These are phyloP conservation scores for Enterocytospora artemiae DNA, from an alignment of 371 early-diverging fungal genomes.

Conservation along the genomic window DNA sequence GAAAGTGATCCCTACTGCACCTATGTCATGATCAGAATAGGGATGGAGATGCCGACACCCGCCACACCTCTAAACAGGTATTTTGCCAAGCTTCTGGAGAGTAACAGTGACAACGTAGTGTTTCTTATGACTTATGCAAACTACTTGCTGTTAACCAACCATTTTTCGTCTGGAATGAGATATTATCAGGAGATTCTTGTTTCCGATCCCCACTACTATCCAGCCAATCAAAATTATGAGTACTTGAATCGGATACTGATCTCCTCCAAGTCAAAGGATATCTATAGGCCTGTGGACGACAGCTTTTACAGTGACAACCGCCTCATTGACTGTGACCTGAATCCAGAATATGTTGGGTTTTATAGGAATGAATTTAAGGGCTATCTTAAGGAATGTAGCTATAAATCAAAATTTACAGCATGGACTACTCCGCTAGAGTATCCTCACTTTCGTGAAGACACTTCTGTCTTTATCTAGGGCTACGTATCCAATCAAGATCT, in stretches of 20 bases:
- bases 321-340: too few relatives aligned
- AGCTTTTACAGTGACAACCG: too few relatives aligned
- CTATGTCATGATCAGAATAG: constrained; percentile 2
- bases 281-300: too few relatives aligned
- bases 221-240: neutral
- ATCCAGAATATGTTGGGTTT: too few relatives aligned
- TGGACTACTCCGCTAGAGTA: too few relatives aligned
- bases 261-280: neutral
- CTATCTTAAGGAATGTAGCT: too few relatives aligned
- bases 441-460: too few relatives aligned
- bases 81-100: neutral
- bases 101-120: neutral
- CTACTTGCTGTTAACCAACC: neutral
- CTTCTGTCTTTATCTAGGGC: too few relatives aligned
- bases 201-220: neutral
- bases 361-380: too few relatives aligned
- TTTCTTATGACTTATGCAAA: constrained; percentile 9
- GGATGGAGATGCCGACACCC: neutral
- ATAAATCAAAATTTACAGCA: too few relatives aligned
- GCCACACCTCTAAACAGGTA: neutral
- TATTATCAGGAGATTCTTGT: neutral
- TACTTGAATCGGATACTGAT: neutral
- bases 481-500: too few relatives aligned
- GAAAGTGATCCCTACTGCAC: constrained; percentile 6
- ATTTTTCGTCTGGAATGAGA: neutral